Conservation (phyloP, 2,329 filamentous ascomycete genomes). For the Fusarium mundagurra region DNA sequence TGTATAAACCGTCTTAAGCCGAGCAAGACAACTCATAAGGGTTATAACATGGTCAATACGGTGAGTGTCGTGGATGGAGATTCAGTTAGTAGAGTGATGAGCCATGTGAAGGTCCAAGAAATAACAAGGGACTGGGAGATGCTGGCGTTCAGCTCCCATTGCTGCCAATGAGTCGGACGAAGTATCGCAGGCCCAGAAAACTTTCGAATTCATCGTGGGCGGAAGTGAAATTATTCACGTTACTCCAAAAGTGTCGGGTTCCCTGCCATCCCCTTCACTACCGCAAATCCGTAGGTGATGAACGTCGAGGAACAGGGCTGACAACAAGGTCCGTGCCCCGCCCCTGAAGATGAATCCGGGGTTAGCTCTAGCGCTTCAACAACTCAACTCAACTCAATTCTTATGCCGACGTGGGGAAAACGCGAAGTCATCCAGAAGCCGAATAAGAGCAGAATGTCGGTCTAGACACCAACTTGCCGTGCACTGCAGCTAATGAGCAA, state of each 20-base stretch:
- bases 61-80: not conserved
- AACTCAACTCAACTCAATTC: not conserved
- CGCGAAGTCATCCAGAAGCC: not conserved
- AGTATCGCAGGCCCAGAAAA: no score
- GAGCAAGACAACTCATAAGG: not conserved
- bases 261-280: not conserved
- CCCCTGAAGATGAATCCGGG: conserved; percentile 34
- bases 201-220: not conserved
- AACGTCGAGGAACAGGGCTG: not conserved
- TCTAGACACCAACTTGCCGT: not conserved
- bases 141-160: not conserved
- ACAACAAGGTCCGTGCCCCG: conserved; percentile 5
- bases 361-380: conserved; percentile 31
- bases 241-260: accelerated
- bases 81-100: accelerated
- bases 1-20: conserved; percentile 16
- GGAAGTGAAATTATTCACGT: not conserved
- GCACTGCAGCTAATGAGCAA: not conserved
- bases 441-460: not conserved
- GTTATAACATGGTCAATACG: accelerated
- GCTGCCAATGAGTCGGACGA: not conserved
- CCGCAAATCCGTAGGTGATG: not conserved
- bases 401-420: conserved; percentile 17
- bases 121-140: not conserved
- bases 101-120: not conserved